Evolutionary conservation across 495 filamentous ascomycete genomes (phyloP).

Genomic region (Xylaria acuta): DNA sequence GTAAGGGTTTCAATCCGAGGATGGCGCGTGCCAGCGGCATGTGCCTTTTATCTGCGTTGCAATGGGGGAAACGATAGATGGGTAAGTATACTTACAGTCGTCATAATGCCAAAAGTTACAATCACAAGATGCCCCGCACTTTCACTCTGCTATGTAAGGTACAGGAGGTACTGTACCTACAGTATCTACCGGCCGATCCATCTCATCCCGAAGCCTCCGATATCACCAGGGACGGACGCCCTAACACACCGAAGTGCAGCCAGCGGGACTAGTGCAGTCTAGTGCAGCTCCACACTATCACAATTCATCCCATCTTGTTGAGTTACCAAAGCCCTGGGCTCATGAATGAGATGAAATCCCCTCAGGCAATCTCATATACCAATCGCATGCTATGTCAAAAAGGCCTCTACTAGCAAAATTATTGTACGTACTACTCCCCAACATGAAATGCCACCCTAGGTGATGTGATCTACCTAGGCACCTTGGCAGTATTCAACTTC

Average conservation of each 20-base stretch:
- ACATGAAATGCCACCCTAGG: too few species aligned
- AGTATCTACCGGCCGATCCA: background rate
- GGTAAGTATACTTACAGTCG: background rate
- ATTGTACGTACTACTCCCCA: background rate
- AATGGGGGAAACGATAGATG: background rate
- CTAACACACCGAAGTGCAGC: background rate
- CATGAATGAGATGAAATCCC: background rate
- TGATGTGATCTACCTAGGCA: background rate
- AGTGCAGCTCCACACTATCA: background rate
- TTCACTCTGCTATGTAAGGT: background rate
- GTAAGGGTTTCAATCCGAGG: background rate
- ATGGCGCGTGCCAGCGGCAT: background rate
- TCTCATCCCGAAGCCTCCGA: constrained; percentile 5
- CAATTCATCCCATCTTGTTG: background rate
- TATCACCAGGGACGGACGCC: background rate
- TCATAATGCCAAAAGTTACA: background rate
- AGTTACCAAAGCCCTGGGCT: constrained; percentile 1
- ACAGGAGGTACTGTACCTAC: too few species aligned
- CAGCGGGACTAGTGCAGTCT: background rate
- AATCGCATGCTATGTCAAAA: background rate
- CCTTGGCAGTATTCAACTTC: background rate
- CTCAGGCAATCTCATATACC: background rate
- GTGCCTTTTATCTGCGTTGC: background rate
- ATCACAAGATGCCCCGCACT: background rate
- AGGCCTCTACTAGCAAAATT: background rate